These are phyloP conservation scores for Saccharomycopsis hybrid DNA, from an alignment of 1,139 yeast genomes.

Conservation along the genomic window DNA sequence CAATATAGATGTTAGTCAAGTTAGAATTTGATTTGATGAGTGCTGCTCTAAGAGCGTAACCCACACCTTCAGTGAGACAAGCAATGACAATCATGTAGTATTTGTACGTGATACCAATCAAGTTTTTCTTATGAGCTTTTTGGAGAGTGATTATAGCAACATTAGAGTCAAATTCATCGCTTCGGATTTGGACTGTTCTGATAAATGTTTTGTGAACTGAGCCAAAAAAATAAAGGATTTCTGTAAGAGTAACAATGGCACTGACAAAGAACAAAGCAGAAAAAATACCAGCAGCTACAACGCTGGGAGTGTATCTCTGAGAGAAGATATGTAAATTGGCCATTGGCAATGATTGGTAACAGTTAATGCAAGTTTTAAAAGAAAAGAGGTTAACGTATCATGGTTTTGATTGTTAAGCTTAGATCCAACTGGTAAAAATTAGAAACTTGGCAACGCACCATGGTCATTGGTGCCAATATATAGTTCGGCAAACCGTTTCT, in stretches of 20 bases:
- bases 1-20: slow-evolving; percentile 29
- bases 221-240: slow-evolving; percentile 14
- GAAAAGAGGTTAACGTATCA: no score
- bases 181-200: no score
- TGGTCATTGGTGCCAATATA: no score
- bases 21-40: slow-evolving; percentile 6
- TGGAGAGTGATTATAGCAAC: background rate
- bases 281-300: background rate
- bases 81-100: no score
- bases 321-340: no score
- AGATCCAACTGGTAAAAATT: no score
- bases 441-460: no score
- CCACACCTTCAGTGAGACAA: slow-evolving; percentile 28
- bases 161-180: no score
- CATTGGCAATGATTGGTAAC: background rate
- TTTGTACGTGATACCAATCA: no score
- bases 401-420: no score
- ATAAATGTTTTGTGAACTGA: background rate
- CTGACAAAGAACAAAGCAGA: slow-evolving; percentile 6
- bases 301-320: background rate
- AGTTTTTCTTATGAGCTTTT: no score
- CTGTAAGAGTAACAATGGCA: slow-evolving; percentile 20
- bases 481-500: no score
- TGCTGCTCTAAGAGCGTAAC: slow-evolving; percentile 32
- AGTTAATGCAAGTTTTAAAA: background rate